Evolutionary conservation across 441 rosid species (phyloP).

Genomic region (Euphorbia corollata): DNA sequence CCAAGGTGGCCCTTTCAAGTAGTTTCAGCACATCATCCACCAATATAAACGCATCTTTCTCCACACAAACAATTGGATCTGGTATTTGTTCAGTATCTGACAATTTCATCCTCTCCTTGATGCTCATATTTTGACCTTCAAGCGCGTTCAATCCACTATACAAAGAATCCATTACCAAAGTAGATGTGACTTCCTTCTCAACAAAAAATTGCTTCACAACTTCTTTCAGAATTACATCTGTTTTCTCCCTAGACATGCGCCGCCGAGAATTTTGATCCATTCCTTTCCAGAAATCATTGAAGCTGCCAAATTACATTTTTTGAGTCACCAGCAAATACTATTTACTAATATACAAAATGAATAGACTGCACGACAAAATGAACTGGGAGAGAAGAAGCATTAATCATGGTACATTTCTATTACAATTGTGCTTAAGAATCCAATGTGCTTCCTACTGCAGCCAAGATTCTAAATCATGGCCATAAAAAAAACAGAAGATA

Average conservation of each 20-base stretch:
- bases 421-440: not conserved
- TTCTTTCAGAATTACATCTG: conserved; percentile 68
- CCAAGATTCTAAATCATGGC: not conserved
- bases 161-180: conserved; percentile 96
- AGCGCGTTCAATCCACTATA: conserved; percentile 88
- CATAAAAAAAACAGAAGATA: not conserved
- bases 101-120: conserved; percentile 51
- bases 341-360: not conserved
- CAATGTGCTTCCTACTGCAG: not conserved
- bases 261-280: conserved; percentile 65
- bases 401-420: not conserved
- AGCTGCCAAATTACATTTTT: conserved; percentile 40
- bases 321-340: conserved; percentile 14
- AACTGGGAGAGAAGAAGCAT: not conserved
- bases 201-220: conserved; percentile 81
- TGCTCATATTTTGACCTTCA: conserved; percentile 66
- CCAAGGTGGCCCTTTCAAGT: conserved; percentile 72
- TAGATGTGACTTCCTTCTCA: conserved; percentile 94
- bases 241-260: conserved; percentile 76
- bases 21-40: conserved; percentile 80
- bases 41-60: conserved; percentile 72
- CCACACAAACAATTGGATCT: conserved; percentile 75
- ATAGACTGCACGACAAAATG: not conserved
- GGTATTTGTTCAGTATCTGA: conserved; percentile 64
- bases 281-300: conserved; percentile 73